Conservation (phyloP, 2,329 filamentous ascomycete genomes). For the Claviceps digitariae region DNA sequence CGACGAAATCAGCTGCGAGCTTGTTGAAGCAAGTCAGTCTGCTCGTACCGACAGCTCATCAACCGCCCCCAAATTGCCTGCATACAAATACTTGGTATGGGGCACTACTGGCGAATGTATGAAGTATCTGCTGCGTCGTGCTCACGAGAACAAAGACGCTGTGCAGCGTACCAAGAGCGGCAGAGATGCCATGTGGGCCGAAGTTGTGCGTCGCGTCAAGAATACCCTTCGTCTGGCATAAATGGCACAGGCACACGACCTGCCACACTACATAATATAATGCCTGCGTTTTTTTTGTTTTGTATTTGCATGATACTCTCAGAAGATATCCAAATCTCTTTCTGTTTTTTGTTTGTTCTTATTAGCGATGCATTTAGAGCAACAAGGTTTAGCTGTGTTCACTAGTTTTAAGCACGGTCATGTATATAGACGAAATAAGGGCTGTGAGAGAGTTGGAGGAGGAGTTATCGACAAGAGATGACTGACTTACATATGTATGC, state of each 20-base stretch:
- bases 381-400: neutral
- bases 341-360: neutral
- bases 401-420: neutral
- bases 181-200: slow-evolving; percentile 47
- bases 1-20: slow-evolving; percentile 69
- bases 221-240: slow-evolving; percentile 15
- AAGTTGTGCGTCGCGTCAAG: slow-evolving; percentile 44
- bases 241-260: neutral
- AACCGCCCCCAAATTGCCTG: slow-evolving; percentile 32
- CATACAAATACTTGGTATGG: slow-evolving; percentile 60
- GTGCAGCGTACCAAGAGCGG: slow-evolving; percentile 48
- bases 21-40: slow-evolving; percentile 26
- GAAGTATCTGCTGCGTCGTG: slow-evolving; percentile 55
- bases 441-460: neutral
- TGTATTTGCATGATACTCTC: neutral
- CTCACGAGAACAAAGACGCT: slow-evolving; percentile 61
- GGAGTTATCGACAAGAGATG: neutral
- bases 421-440: neutral
- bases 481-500: slow-evolving; percentile 1
- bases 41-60: slow-evolving; percentile 15
- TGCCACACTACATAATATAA: neutral
- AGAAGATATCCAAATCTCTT: neutral
- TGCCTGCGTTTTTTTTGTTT: neutral
- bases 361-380: neutral
- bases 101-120: slow-evolving; percentile 67